These are phyloP conservation scores for Beauveria scarabaeidicola DNA, from an alignment of 2,329 filamentous ascomycete genomes.

Conservation along the genomic window DNA sequence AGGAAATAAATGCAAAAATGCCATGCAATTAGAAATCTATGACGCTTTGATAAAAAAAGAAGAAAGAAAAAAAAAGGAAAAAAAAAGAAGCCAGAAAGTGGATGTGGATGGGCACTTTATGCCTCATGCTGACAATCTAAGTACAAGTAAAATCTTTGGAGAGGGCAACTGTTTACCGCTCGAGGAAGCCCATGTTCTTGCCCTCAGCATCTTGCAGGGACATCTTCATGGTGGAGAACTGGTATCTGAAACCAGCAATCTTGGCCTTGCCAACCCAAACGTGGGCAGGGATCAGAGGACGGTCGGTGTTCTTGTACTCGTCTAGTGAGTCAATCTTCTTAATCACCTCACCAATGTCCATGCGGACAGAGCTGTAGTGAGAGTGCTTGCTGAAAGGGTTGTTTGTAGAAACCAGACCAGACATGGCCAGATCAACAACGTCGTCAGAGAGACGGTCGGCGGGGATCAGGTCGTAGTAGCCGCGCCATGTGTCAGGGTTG, in stretches of 20 bases:
- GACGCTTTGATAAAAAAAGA: slow-evolving; percentile 11
- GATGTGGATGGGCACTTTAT: slow-evolving; percentile 3
- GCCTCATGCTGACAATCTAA: slow-evolving; percentile 5
- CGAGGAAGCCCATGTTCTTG: slow-evolving; percentile 11
- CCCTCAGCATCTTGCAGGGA: slow-evolving; percentile 8
- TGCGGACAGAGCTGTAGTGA: slow-evolving; percentile 13
- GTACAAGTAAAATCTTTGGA: slow-evolving; percentile 1
- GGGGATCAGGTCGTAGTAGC: slow-evolving; percentile 11
- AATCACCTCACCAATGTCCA: slow-evolving; percentile 12
- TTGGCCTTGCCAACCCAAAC: slow-evolving; percentile 12
- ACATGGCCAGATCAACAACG: slow-evolving; percentile 11
- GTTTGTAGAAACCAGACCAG: not conserved
- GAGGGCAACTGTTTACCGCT: slow-evolving; percentile 8
- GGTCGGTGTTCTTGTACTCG: slow-evolving; percentile 9
- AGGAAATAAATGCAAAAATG: slow-evolving; percentile 11
- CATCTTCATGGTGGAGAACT: slow-evolving; percentile 12
- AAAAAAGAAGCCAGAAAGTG: not conserved
- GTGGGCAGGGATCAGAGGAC: slow-evolving; percentile 10
- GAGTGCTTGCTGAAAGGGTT: slow-evolving; percentile 10
- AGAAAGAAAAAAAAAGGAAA: slow-evolving; percentile 1
- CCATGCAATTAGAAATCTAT: slow-evolving; percentile 12
- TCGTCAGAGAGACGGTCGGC: slow-evolving; percentile 11
- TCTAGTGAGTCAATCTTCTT: slow-evolving; percentile 11
- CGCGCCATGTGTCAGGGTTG: slow-evolving; percentile 11
- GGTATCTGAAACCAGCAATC: slow-evolving; percentile 12